A percentile compares a stretch with the other conserved stretches of the same genome.
These are phyloP conservation scores for Myochromella boudieri DNA, from an alignment of 768 basidiomycete species.

Conservation along the genomic window DNA sequence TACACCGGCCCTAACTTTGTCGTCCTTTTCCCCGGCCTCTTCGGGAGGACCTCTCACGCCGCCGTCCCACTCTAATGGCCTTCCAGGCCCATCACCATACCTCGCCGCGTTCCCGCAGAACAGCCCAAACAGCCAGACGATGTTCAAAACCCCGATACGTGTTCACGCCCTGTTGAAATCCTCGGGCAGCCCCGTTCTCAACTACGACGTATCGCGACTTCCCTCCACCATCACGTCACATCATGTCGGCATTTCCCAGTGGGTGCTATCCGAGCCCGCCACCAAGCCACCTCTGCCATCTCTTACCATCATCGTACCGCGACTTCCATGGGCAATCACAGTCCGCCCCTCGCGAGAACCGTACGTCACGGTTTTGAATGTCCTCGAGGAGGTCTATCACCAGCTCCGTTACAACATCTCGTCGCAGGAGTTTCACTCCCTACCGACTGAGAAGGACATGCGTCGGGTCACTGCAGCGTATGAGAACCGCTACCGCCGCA, in stretches of 20 bases:
- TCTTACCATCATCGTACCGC: slow-evolving; percentile 27
- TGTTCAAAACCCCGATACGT: slow-evolving; percentile 3
- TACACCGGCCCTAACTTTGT: slow-evolving; percentile 14
- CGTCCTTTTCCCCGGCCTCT: slow-evolving; percentile 16
- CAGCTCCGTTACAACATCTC: slow-evolving; percentile 42
- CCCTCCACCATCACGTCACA: slow-evolving; percentile 25
- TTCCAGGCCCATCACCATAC: slow-evolving; percentile 11
- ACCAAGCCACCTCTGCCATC: slow-evolving; percentile 28
- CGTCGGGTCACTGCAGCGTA: slow-evolving; percentile 46
- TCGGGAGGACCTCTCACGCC: slow-evolving; percentile 12
- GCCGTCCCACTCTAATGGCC: not conserved
- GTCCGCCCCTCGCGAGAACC: slow-evolving; percentile 27
- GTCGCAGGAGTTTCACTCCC: slow-evolving; percentile 38
- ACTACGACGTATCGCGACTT: slow-evolving; percentile 29
- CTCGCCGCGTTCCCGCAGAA: not conserved
- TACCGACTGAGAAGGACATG: slow-evolving; percentile 33
- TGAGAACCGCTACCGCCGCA: slow-evolving; percentile 41
- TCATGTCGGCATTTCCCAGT: slow-evolving; percentile 23
- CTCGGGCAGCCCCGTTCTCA: slow-evolving; percentile 20
- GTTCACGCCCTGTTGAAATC: slow-evolving; percentile 28
- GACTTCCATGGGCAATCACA: slow-evolving; percentile 35
- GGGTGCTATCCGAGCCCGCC: slow-evolving; percentile 30
- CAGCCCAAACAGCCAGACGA: not conserved
- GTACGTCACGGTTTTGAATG: slow-evolving; percentile 38
- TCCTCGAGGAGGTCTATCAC: slow-evolving; percentile 30